Evolutionary conservation across 2,329 filamentous ascomycete species (phyloP).

Genomic region (Gnomoniopsis sp.): DNA sequence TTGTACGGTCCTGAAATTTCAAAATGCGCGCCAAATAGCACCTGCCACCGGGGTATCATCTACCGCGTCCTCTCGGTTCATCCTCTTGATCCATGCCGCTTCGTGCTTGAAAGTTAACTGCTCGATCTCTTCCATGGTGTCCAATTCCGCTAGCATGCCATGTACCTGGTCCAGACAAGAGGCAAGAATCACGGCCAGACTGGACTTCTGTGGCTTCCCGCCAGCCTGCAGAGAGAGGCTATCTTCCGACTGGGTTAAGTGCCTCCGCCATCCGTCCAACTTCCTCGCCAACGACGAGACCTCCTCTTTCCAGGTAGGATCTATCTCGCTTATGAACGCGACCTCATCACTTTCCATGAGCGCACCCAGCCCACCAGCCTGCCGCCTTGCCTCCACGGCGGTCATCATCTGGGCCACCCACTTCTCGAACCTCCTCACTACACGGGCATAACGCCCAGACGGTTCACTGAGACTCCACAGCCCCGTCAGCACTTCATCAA

Average conservation of each 20-base stretch:
- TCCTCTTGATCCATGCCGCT: slow-evolving; percentile 54
- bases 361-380: slow-evolving; percentile 29
- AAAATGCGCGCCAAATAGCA: slow-evolving; percentile 45
- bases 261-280: slow-evolving; percentile 51
- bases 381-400: slow-evolving; percentile 42
- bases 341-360: slow-evolving; percentile 27
- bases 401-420: slow-evolving; percentile 51
- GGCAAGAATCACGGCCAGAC: slow-evolving; percentile 44
- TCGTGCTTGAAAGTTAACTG: slow-evolving; percentile 53
- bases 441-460: slow-evolving; percentile 52
- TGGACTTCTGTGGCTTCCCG: slow-evolving; percentile 29
- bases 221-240: slow-evolving; percentile 13
- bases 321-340: slow-evolving; percentile 53
- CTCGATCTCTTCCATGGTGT: slow-evolving; percentile 61
- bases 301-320: slow-evolving; percentile 57
- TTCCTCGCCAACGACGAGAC: slow-evolving; percentile 48
- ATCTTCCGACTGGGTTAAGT: slow-evolving; percentile 42
- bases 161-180: slow-evolving; percentile 47
- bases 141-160: slow-evolving; percentile 61
- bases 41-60: slow-evolving; percentile 34
- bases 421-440: slow-evolving; percentile 55
- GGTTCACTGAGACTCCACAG: slow-evolving; percentile 56
- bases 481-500: slow-evolving; percentile 55
- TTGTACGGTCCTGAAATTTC: neutral
- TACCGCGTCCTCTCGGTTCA: slow-evolving; percentile 41